Conservation (phyloP, 345 rosid species). For the Microthlaspi erraticum region DNA sequence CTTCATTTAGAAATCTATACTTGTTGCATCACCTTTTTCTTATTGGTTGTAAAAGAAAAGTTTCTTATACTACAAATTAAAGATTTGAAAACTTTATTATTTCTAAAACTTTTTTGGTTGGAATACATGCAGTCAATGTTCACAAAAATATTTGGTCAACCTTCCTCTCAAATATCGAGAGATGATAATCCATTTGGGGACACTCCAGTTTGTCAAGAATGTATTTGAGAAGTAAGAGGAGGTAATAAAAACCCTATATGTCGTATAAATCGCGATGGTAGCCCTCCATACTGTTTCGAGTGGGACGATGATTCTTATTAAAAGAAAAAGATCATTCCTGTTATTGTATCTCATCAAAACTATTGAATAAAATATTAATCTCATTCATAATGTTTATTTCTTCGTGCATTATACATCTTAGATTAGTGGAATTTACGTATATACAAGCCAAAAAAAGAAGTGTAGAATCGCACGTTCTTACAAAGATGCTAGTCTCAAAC, state of each 20-base stretch:
- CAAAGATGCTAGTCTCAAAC: background rate
- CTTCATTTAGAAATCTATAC: too few species aligned
- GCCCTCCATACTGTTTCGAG: background rate
- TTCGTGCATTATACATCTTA: too few species aligned
- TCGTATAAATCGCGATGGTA: background rate
- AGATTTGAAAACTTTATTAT: background rate
- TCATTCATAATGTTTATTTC: too few species aligned
- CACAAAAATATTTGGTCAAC: background rate
- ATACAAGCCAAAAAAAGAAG: too few species aligned
- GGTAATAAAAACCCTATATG: background rate
- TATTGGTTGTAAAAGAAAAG: too few species aligned
- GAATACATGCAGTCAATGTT: background rate
- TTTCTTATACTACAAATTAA: background rate
- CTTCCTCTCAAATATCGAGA: background rate
- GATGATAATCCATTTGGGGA: conserved; percentile 4
- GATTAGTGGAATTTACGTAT: too few species aligned
- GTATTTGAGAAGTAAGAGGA: conserved; percentile 27
- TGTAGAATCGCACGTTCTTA: background rate
- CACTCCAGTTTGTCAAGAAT: conserved; percentile 8
- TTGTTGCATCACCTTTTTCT: too few species aligned
- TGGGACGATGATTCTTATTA: background rate
- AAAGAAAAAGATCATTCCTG: background rate
- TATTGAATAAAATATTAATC: too few species aligned
- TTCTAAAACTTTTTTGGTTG: too few species aligned
- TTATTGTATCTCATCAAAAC: background rate